Evolutionary conservation across 805 yeast genomes (phyloP).

Genomic region (Starmerella gropengiesseri): DNA sequence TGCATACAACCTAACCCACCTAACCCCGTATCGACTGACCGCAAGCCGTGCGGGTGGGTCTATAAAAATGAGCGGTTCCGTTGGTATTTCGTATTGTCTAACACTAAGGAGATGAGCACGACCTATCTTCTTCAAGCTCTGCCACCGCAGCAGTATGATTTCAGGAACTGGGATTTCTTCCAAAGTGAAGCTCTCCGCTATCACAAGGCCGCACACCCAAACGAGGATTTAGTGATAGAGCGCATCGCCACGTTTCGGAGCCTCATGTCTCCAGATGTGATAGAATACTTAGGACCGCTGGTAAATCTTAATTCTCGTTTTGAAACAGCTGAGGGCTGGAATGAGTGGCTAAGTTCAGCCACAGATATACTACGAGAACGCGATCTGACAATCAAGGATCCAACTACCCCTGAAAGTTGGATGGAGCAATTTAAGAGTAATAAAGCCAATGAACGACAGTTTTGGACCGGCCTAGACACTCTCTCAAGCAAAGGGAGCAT

Average conservation of each 20-base stretch:
- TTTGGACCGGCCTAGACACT: neutral
- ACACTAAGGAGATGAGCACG: no score
- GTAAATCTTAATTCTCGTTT: neutral
- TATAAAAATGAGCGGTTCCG: no score
- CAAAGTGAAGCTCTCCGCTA: neutral
- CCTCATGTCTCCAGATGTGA: neutral
- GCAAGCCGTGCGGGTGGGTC: no score
- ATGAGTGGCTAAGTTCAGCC: neutral
- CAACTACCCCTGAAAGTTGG: neutral
- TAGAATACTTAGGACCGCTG: neutral
- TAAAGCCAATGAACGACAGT: neutral
- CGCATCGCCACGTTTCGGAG: neutral
- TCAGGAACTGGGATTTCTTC: neutral
- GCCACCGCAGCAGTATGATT: neutral
- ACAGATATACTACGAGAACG: neutral
- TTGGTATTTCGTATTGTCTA: no score
- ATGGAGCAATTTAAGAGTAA: neutral
- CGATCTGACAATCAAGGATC: neutral
- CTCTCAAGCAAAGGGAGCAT: neutral
- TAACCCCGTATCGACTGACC: no score
- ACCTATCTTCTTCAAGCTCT: no score
- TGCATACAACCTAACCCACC: no score
- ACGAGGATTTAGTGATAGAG: neutral
- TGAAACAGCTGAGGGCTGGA: neutral
- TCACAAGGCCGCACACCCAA: neutral